Evolutionary conservation across 2,329 filamentous ascomycete species (phyloP).

Genomic region (Talaromyces piceae): DNA sequence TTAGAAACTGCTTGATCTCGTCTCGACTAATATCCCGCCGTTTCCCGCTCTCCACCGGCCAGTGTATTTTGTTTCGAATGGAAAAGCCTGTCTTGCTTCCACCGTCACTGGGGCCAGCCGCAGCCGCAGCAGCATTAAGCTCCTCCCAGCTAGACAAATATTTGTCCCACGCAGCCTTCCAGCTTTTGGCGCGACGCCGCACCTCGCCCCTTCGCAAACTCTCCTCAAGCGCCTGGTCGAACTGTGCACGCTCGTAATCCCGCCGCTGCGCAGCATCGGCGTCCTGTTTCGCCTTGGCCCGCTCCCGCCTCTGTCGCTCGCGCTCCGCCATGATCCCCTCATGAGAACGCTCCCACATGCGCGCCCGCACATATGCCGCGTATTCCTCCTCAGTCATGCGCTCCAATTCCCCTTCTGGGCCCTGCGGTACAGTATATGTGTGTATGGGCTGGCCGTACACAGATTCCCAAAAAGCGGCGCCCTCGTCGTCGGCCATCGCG

Average conservation of each 20-base stretch:
- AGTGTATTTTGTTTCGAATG: slow-evolving; percentile 48
- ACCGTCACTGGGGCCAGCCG: neutral
- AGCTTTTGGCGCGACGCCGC: slow-evolving; percentile 40
- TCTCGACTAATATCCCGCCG: slow-evolving; percentile 51
- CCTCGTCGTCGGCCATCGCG: slow-evolving; percentile 93
- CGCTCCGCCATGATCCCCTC: slow-evolving; percentile 74
- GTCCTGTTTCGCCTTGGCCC: slow-evolving; percentile 38
- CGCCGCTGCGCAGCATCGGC: slow-evolving; percentile 26
- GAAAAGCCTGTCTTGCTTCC: slow-evolving; percentile 18
- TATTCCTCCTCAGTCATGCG: slow-evolving; percentile 92
- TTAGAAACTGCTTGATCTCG: slow-evolving; percentile 63
- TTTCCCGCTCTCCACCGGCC: slow-evolving; percentile 63
- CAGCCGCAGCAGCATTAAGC: slow-evolving; percentile 28
- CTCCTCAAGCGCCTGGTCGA: slow-evolving; percentile 60
- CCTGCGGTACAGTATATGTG: slow-evolving; percentile 54
- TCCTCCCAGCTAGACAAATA: slow-evolving; percentile 60
- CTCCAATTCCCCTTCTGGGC: slow-evolving; percentile 56
- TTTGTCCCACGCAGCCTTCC: slow-evolving; percentile 54
- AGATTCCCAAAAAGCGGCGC: slow-evolving; percentile 86
- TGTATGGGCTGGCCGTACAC: slow-evolving; percentile 97
- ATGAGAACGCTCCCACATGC: slow-evolving; percentile 95
- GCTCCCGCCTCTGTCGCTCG: slow-evolving; percentile 51
- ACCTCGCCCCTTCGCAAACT: slow-evolving; percentile 61
- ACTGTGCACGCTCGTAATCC: slow-evolving; percentile 25
- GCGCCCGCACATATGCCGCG: slow-evolving; percentile 69